Evolutionary conservation across 129 eudicot genomes (phyloP).

Genomic region (Chrysanthemum seticuspe): DNA sequence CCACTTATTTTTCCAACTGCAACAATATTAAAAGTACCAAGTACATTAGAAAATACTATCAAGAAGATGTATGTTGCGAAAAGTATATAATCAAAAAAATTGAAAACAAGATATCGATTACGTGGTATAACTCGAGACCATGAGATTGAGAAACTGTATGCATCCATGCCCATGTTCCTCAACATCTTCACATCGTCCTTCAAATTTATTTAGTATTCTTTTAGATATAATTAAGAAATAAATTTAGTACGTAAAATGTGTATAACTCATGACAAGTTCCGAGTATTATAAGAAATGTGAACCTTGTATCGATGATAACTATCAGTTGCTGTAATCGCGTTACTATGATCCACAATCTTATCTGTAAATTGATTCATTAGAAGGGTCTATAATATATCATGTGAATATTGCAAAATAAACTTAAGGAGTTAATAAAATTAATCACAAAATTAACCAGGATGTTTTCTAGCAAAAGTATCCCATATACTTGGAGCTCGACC

Average conservation of each 20-base stretch:
- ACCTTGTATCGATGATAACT: constrained; percentile 59
- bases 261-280: not conserved
- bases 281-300: not conserved
- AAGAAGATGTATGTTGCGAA: too few species aligned
- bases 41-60: not conserved
- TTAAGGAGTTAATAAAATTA: not conserved
- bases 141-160: constrained; percentile 54
- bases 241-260: not conserved
- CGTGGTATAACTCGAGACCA: constrained; percentile 55
- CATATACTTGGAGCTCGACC: constrained; percentile 62
- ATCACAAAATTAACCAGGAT: constrained; percentile 41
- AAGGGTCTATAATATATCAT: not conserved
- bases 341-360: constrained; percentile 40
- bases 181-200: constrained; percentile 49
- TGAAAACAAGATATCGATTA: not conserved
- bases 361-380: constrained; percentile 20
- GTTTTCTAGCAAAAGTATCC: constrained; percentile 47
- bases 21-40: not conserved
- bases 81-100: not conserved
- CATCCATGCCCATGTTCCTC: constrained; percentile 42
- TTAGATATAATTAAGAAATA: not conserved
- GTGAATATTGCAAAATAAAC: not conserved
- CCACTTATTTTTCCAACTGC: constrained; percentile 56
- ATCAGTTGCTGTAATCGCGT: constrained; percentile 39
- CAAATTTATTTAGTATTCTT: not conserved